Base-by-base conservation (phyloP, 164 flowering plant genomes). In the Chloranthus sessilifolius region DNA sequence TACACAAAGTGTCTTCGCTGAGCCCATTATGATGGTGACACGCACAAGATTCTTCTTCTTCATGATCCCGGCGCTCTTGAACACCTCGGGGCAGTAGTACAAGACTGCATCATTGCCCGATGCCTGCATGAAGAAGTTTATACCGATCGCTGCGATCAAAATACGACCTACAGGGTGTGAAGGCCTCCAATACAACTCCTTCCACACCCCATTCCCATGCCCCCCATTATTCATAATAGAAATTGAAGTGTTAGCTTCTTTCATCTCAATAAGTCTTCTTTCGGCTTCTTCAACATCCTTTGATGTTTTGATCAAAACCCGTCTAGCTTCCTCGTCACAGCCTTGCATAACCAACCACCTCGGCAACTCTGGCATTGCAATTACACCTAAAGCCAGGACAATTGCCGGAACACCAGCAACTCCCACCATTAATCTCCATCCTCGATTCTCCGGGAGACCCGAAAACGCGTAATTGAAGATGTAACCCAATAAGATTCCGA, bases 51-150 rank as follows among this genome's bases (percentile, higher is more conserved):
- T 23, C 17, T 52, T 63, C 47, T 53, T 65, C 31, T 48, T 45
- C 5, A 50, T 55, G 19, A 91, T 70, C 12, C 96, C 98, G 8
- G 96, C 92, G 0, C 64, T 61, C 25, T 56, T 67, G 75, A 91
- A 85, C 35, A 91, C 89, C 43, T 65, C 74, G 9, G 95, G 95
- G 23, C 71, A 61, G 71, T 90, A 90, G 43, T 81, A 84, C 1
- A 90, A 61, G 3, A 90, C 98, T 0, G 95, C 95, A 34, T 85
- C 95, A 44, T 80, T 87, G 1, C 97, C 97, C 0, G 94, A 79
- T 0, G 95, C 95, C 55, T 87, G 98, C 95, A 81, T 79, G 76
- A 90, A 90, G 75, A 90, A 84, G 53, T 85, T 81, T 21, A 91
- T 68, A 0, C 96, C 98, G 1, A 91, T 64, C 0, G 95, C 88